Evolutionary conservation across 2,329 filamentous ascomycete species (phyloP).

Genomic region (Colletotrichum sp.): DNA sequence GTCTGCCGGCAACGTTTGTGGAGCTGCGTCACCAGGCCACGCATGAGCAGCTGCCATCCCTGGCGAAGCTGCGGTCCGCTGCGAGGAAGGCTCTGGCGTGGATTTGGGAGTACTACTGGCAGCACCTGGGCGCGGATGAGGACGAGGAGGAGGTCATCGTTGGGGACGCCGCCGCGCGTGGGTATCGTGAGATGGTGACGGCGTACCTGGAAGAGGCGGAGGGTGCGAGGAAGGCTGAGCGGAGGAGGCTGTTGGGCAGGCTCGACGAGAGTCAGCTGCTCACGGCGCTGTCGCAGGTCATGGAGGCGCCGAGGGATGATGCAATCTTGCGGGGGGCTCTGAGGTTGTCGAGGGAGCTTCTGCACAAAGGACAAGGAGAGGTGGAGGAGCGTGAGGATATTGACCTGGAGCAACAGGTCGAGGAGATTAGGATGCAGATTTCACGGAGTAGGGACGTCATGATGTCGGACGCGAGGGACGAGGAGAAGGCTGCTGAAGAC

Average conservation of each 20-base stretch:
- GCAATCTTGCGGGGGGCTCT: constrained; percentile 47
- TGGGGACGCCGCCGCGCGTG: neutral
- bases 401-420: constrained; percentile 25
- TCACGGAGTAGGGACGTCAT: constrained; percentile 12
- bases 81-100: constrained; percentile 75
- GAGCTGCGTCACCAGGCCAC: constrained; percentile 90
- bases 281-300: constrained; percentile 41
- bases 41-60: constrained; percentile 82
- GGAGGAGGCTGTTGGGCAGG: constrained; percentile 34
- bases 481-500: neutral
- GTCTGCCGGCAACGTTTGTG: constrained; percentile 79
- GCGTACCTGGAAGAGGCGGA: constrained; percentile 41
- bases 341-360: constrained; percentile 47
- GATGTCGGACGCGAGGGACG: constrained; percentile 5
- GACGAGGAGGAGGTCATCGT: neutral
- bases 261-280: constrained; percentile 43
- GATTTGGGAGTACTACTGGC: constrained; percentile 93
- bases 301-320: constrained; percentile 44
- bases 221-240: constrained; percentile 26
- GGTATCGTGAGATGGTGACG: constrained; percentile 40
- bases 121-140: constrained; percentile 42
- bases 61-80: constrained; percentile 74
- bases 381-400: neutral
- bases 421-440: constrained; percentile 23
- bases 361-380: constrained; percentile 28